Evolutionary conservation across 2,329 filamentous ascomycete genomes (phyloP).

Genomic region (Trichoderma harzianum): DNA sequence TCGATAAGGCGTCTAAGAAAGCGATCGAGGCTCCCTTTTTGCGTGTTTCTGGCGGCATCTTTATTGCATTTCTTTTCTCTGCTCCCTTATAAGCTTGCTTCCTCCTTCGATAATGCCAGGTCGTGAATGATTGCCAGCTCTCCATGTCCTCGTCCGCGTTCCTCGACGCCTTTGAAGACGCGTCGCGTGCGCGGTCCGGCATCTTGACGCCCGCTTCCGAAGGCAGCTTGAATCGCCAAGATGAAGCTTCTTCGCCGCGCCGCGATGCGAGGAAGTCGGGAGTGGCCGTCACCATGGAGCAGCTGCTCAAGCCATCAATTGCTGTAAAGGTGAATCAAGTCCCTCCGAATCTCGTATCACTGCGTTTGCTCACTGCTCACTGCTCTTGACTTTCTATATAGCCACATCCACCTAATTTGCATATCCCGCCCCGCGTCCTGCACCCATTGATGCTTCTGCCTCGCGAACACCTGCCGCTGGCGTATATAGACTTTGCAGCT

Average conservation of each 20-base stretch:
- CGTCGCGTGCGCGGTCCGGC: conserved; percentile 47
- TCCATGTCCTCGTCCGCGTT: conserved; percentile 35
- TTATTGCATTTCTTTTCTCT: background rate
- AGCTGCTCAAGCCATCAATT: conserved; percentile 51
- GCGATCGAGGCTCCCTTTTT: background rate
- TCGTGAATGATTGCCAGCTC: conserved; percentile 23
- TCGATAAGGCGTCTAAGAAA: background rate
- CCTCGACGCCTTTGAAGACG: conserved; percentile 37
- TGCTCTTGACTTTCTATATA: conserved; percentile 35
- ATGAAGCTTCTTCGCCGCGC: conserved; percentile 30
- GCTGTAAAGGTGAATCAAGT: conserved; percentile 45
- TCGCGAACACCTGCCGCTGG: conserved; percentile 58
- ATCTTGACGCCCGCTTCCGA: conserved; percentile 42
- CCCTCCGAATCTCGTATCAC: background rate
- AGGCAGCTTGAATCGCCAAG: conserved; percentile 36
- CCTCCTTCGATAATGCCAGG: conserved; percentile 11
- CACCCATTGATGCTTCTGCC: conserved; percentile 61
- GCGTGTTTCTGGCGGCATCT: background rate
- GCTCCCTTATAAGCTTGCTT: background rate
- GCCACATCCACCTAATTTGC: conserved; percentile 54
- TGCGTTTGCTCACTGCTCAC: background rate
- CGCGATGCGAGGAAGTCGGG: conserved; percentile 37
- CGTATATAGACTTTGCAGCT: conserved; percentile 55
- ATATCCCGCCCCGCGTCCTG: conserved; percentile 52
- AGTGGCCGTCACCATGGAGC: conserved; percentile 43